phyloP scores from a whole-genome alignment of 768 basidiomycete species.

The Psilocybe tampanensis region DNA sequence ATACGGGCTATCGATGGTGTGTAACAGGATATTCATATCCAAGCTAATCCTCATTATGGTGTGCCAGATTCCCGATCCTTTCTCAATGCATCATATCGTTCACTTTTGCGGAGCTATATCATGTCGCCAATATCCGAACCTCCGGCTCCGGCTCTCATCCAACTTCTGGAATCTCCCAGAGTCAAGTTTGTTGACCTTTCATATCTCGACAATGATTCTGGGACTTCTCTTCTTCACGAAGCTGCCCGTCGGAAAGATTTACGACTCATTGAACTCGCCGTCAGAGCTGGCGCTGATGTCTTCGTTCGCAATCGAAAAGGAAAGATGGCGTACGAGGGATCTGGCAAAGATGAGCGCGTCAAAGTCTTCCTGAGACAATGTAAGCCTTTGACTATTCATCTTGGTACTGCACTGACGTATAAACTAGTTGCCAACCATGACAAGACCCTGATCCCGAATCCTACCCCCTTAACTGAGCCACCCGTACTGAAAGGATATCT shows the following conservation, averaged over 20 bases:
- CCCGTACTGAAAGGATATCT: conserved; percentile 75
- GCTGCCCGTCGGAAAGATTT: conserved; percentile 83
- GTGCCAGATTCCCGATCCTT: conserved; percentile 72
- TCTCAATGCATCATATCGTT: conserved; percentile 73
- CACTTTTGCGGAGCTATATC: conserved; percentile 72
- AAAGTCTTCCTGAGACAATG: conserved; percentile 84
- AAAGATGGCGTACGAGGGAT: conserved; percentile 64
- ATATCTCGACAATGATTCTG: conserved; percentile 78
- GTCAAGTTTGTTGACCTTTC: conserved; percentile 74
- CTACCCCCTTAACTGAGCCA: conserved; percentile 47
- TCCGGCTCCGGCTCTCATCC: conserved; percentile 47
- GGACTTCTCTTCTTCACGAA: conserved; percentile 83
- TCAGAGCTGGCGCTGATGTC: conserved; percentile 86
- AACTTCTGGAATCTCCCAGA: conserved; percentile 71
- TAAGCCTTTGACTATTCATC: conserved; percentile 36
- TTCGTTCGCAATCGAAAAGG: conserved; percentile 83
- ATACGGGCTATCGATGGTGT: conserved; percentile 69
- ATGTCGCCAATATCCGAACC: conserved; percentile 49
- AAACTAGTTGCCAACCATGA: conserved; percentile 77
- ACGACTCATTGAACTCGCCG: conserved; percentile 78
- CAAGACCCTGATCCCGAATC: conserved; percentile 60
- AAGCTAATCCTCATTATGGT: neutral
- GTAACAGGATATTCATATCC: conserved; percentile 13
- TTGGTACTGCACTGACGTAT: neutral
- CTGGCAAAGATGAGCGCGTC: conserved; percentile 80